A percentile compares a stretch with the other conserved stretches of the same genome.
phyloP scores from a whole-genome alignment of 106 monocot species.

The Gastrodia elata region DNA sequence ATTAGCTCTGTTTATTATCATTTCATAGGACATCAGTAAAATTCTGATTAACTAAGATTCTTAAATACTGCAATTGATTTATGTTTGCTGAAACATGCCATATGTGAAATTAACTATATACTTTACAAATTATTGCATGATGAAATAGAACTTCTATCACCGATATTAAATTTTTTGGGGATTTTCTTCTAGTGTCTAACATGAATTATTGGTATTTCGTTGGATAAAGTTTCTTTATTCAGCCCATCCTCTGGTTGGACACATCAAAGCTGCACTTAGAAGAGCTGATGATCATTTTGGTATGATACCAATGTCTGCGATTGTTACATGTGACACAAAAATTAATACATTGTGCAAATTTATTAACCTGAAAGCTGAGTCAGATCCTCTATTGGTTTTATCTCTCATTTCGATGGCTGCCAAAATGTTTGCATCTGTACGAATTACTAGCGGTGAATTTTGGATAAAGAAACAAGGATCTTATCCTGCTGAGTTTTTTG shows the following conservation, averaged over 20 bases:
- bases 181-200: neutral
- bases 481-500: constrained; percentile 30
- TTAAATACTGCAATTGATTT: neutral
- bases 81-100: neutral
- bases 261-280: constrained; percentile 52
- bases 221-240: constrained; percentile 56
- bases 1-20: neutral
- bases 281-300: constrained; percentile 35
- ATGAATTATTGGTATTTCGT: constrained; percentile 16
- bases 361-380: constrained; percentile 53
- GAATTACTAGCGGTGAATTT: constrained; percentile 24
- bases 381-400: constrained; percentile 44
- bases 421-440: constrained; percentile 31
- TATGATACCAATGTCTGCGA: constrained; percentile 52
- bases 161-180: neutral
- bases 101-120: neutral
- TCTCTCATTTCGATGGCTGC: constrained; percentile 58
- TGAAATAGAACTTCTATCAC: neutral
- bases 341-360: constrained; percentile 61
- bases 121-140: neutral
- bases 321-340: constrained; percentile 68
- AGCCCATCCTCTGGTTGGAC: constrained; percentile 65
- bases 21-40: neutral
- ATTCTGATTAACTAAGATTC: neutral
- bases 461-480: constrained; percentile 40